Evolutionary conservation across 345 rosid species (phyloP).

Genomic region (Noccaea caerulescens): DNA sequence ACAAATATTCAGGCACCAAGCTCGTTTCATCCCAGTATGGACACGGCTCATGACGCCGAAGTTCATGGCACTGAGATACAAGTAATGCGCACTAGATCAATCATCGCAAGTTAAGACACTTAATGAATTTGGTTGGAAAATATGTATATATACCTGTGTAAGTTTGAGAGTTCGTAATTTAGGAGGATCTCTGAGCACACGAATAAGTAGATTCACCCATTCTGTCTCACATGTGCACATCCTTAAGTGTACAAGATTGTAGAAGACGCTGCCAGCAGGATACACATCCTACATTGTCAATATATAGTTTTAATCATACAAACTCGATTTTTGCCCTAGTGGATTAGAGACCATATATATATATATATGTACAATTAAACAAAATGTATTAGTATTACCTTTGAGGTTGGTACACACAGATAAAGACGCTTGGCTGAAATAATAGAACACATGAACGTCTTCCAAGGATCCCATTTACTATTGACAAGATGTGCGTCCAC

Average conservation of each 20-base stretch:
- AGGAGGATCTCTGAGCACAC: slow-evolving; percentile 25
- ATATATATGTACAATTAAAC: too few relatives aligned
- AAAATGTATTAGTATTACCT: neutral
- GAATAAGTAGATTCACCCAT: slow-evolving; percentile 30
- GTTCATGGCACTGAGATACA: neutral
- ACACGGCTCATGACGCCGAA: neutral
- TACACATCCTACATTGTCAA: neutral
- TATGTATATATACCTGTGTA: slow-evolving; percentile 10
- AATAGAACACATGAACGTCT: neutral
- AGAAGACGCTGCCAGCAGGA: slow-evolving; percentile 19
- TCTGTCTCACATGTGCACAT: slow-evolving; percentile 34
- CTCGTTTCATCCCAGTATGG: slow-evolving; percentile 16
- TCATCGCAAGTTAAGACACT: neutral
- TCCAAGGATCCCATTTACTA: neutral
- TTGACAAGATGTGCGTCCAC: neutral
- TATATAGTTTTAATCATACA: too few relatives aligned
- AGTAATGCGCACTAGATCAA: neutral
- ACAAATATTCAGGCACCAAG: slow-evolving; percentile 9
- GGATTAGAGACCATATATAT: too few relatives aligned
- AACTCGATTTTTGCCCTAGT: too few relatives aligned
- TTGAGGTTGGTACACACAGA: slow-evolving; percentile 16
- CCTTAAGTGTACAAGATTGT: slow-evolving; percentile 17
- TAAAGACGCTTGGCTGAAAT: slow-evolving; percentile 5
- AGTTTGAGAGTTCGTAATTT: slow-evolving; percentile 10
- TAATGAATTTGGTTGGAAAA: neutral